Evolutionary conservation across 345 rosid genomes (phyloP).

Genomic region (Combretum micranthum): DNA sequence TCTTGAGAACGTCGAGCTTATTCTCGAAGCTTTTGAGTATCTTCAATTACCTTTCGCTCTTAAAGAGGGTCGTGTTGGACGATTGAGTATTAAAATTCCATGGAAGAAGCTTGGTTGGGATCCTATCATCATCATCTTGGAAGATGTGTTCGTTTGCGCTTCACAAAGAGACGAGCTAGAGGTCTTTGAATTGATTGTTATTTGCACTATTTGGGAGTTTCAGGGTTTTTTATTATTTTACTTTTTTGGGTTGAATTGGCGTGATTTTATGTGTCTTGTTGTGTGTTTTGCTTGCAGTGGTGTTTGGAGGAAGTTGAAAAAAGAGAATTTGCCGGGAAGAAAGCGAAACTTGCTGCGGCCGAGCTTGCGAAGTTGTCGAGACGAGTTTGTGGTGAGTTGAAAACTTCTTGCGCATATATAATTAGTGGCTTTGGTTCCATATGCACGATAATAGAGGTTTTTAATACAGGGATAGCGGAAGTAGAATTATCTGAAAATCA

Average conservation of each 20-base stretch:
- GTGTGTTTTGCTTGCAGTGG: conserved; percentile 41
- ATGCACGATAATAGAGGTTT: no score
- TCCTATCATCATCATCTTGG: conserved; percentile 56
- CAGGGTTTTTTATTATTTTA: neutral
- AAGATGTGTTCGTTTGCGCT: conserved; percentile 66
- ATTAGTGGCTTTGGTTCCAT: no score
- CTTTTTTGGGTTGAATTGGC: neutral
- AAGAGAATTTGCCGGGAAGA: conserved; percentile 82
- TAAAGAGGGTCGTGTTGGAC: conserved; percentile 72
- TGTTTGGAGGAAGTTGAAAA: conserved; percentile 63
- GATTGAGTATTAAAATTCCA: conserved; percentile 67
- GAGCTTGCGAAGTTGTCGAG: conserved; percentile 78
- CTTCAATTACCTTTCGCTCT: conserved; percentile 77
- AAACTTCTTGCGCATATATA: no score
- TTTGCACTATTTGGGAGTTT: neutral
- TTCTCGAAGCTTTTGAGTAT: conserved; percentile 86
- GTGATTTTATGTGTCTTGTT: neutral
- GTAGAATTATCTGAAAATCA: no score
- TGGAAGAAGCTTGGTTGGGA: conserved; percentile 82
- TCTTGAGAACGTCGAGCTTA: conserved; percentile 71
- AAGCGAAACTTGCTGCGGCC: conserved; percentile 90
- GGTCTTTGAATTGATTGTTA: conserved; percentile 20
- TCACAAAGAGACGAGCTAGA: conserved; percentile 72
- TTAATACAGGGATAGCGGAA: no score
- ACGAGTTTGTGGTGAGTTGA: conserved; percentile 62